A percentile compares a stretch with the other conserved stretches of the same genome.
Evolutionary conservation across 2,329 filamentous ascomycete species (phyloP).

Genomic region (Penicillium sp.): DNA sequence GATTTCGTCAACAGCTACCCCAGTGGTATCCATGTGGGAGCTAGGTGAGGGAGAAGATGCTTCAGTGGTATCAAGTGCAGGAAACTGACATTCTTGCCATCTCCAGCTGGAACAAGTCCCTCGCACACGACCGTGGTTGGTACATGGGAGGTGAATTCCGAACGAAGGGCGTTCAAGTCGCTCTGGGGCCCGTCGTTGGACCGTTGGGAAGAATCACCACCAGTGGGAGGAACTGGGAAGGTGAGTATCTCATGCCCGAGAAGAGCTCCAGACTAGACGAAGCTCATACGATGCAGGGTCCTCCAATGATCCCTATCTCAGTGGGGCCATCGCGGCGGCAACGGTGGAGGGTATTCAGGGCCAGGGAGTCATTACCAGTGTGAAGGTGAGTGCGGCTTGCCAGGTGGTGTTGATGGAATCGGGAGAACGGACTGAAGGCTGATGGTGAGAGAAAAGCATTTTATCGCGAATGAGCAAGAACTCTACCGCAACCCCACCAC

Average conservation of each 20-base stretch:
- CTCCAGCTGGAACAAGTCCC: constrained; percentile 52
- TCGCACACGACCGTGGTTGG: constrained; percentile 53
- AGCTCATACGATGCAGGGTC: constrained; percentile 16
- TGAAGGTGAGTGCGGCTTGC: constrained; percentile 21
- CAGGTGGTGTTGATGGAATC: too few species aligned
- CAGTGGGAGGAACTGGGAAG: constrained; percentile 48
- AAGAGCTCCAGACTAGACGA: not conserved
- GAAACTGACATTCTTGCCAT: not conserved
- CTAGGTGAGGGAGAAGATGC: constrained; percentile 24
- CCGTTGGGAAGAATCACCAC: constrained; percentile 44
- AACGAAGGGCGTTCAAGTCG: constrained; percentile 46
- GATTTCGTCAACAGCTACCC: constrained; percentile 47
- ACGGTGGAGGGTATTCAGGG: constrained; percentile 45
- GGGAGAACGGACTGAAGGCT: too few species aligned
- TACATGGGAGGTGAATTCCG: constrained; percentile 59
- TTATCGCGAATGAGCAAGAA: constrained; percentile 62
- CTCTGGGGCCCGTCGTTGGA: constrained; percentile 41
- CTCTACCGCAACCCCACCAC: constrained; percentile 20
- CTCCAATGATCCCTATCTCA: constrained; percentile 42
- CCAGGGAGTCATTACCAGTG: constrained; percentile 40
- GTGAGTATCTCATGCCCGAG: constrained; percentile 18
- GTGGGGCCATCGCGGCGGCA: constrained; percentile 35
- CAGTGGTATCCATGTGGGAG: constrained; percentile 42
- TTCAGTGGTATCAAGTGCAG: not conserved
- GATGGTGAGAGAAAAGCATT: constrained; percentile 44